These are phyloP conservation scores for Bothriochloa decipiens DNA, from an alignment of 176 grass and related monocot genomes.

Conservation along the genomic window DNA sequence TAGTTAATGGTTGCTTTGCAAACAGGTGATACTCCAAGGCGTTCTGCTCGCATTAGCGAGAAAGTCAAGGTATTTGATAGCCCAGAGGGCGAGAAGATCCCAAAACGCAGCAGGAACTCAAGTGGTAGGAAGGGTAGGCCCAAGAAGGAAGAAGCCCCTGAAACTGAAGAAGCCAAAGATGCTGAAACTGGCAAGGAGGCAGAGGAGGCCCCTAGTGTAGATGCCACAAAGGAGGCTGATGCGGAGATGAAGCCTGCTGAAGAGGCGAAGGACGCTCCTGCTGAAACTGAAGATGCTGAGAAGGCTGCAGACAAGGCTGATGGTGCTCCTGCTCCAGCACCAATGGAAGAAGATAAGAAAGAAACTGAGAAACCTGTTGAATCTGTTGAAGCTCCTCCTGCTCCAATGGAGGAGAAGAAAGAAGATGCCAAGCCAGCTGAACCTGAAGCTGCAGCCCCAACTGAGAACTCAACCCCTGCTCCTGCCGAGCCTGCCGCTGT, in stretches of 20 bases:
- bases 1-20: neutral
- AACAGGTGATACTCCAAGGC: slow-evolving; percentile 90
- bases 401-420: slow-evolving; percentile 6
- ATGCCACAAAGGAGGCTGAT: slow-evolving; percentile 39
- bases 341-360: slow-evolving; percentile 7
- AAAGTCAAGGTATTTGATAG: slow-evolving; percentile 75
- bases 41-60: slow-evolving; percentile 91
- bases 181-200: slow-evolving; percentile 39
- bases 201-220: slow-evolving; percentile 38
- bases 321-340: slow-evolving; percentile 24
- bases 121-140: slow-evolving; percentile 52
- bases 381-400: slow-evolving; percentile 12
- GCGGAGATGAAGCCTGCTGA: slow-evolving; percentile 58
- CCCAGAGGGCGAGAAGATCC: slow-evolving; percentile 76
- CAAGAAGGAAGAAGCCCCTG: slow-evolving; percentile 51
- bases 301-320: slow-evolving; percentile 38
- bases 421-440: slow-evolving; percentile 37
- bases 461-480: slow-evolving; percentile 40
- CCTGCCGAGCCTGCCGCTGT: neutral
- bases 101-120: slow-evolving; percentile 61
- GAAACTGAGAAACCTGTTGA: slow-evolving; percentile 31
- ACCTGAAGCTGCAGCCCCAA: neutral
- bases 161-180: slow-evolving; percentile 51
- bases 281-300: slow-evolving; percentile 31
- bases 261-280: slow-evolving; percentile 33